Evolutionary conservation across 768 basidiomycete genomes (phyloP).

Genomic region (Lentinula sp.): DNA sequence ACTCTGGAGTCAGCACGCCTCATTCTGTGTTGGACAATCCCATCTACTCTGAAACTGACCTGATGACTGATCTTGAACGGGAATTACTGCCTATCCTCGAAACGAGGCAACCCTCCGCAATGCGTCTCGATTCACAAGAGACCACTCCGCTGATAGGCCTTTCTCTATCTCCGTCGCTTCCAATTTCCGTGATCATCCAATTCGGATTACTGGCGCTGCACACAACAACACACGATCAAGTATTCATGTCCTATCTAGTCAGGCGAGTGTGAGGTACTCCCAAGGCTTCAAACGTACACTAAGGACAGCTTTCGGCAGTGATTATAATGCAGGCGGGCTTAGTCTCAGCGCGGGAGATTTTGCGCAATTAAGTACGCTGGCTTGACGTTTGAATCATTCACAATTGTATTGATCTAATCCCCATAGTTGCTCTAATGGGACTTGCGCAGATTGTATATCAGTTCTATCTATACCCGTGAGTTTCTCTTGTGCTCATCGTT

Average conservation of each 20-base stretch:
- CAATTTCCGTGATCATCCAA: constrained; percentile 80
- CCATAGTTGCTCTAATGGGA: constrained; percentile 3
- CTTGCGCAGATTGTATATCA: constrained; percentile 72
- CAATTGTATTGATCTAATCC: neutral
- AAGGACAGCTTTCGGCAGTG: constrained; percentile 33
- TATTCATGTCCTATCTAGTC: constrained; percentile 88
- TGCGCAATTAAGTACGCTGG: constrained; percentile 71
- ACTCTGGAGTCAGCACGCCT: neutral
- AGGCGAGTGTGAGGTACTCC: constrained; percentile 53
- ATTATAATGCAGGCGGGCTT: constrained; percentile 78
- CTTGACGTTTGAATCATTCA: neutral
- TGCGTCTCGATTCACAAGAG: neutral
- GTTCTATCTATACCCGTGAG: constrained; percentile 86
- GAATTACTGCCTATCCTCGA: neutral
- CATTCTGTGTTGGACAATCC: neutral
- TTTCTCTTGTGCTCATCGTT: constrained; percentile 8
- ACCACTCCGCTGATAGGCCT: neutral
- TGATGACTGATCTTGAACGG: neutral
- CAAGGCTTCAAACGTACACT: neutral
- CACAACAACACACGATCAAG: constrained; percentile 83
- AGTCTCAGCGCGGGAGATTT: constrained; percentile 89
- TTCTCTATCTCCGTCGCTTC: constrained; percentile 33
- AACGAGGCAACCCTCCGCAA: neutral
- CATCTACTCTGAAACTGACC: neutral
- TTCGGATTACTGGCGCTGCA: constrained; percentile 88